Conservation (phyloP, 805 yeast species). For the Priceomyces haplophilus region DNA sequence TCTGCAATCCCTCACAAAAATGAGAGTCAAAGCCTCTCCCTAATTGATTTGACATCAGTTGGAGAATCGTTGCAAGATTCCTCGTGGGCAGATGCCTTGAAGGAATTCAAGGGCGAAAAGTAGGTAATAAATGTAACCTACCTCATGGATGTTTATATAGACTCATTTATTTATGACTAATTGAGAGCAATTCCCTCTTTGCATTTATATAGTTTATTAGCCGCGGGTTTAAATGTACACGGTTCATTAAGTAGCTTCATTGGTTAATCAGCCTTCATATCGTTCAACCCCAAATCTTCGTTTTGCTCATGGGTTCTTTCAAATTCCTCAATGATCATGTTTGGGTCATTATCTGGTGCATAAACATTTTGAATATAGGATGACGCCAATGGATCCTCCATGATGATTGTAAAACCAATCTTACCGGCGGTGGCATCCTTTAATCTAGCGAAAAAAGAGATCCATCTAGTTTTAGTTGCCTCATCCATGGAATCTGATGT, state of each 20-base stretch:
- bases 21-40: conserved; percentile 9
- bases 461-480: conserved; percentile 79
- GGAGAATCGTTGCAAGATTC: conserved; percentile 26
- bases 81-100: conserved; percentile 25
- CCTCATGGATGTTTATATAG: not conserved
- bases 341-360: conserved; percentile 98
- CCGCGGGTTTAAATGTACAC: not conserved
- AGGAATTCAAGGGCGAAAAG: conserved; percentile 15
- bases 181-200: not conserved
- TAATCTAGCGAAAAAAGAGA: conserved; percentile 65
- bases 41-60: conserved; percentile 19
- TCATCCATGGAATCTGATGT: conserved; percentile 90
- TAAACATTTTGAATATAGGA: conserved; percentile 97
- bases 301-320: conserved; percentile 88
- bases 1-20: not conserved
- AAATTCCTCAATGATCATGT: conserved; percentile 86
- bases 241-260: not conserved
- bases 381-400: conserved; percentile 95
- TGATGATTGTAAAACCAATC: conserved; percentile 72
- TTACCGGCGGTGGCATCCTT: conserved; percentile 81
- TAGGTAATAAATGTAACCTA: conserved; percentile 1
- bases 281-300: conserved; percentile 82
- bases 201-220: not conserved
- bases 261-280: conserved; percentile 39
- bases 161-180: not conserved